phyloP scores from a whole-genome alignment of 352 stramenopile species.

The Pythium graminicola region DNA sequence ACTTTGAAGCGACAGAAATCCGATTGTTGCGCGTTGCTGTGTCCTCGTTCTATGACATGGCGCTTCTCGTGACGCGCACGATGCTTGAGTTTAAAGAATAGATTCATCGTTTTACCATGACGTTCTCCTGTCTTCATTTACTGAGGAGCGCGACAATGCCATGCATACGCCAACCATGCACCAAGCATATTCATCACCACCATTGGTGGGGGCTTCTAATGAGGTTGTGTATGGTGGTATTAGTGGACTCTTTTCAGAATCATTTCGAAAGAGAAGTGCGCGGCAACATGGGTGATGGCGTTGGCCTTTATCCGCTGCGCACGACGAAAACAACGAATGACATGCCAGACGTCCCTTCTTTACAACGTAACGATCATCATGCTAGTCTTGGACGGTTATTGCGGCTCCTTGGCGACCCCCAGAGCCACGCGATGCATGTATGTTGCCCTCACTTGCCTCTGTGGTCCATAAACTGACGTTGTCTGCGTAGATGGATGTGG shows the following conservation, averaged over 20 bases:
- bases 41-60: constrained; percentile 87
- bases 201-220: not conserved
- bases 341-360: not conserved
- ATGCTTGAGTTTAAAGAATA: constrained; percentile 85
- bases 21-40: constrained; percentile 76
- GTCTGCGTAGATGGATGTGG: constrained; percentile 7
- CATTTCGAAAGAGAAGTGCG: constrained; percentile 4
- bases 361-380: not conserved
- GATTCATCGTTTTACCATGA: constrained; percentile 10
- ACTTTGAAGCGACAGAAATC: constrained; percentile 79
- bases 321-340: not conserved
- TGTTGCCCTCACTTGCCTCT: not conserved
- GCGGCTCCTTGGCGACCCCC: constrained; percentile 17
- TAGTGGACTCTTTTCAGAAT: constrained; percentile 2
- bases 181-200: not conserved
- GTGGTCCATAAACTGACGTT: not conserved
- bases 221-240: not conserved
- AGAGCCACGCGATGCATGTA: constrained; percentile 18
- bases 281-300: not conserved
- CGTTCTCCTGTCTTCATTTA: not conserved
- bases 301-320: constrained; percentile 12
- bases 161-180: not conserved
- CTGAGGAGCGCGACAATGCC: too few relatives aligned
- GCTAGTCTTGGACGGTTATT: constrained; percentile 25
- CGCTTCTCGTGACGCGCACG: constrained; percentile 58